phyloP scores from a whole-genome alignment of 2,329 filamentous ascomycete genomes.

The Domatiomyces globalis region DNA sequence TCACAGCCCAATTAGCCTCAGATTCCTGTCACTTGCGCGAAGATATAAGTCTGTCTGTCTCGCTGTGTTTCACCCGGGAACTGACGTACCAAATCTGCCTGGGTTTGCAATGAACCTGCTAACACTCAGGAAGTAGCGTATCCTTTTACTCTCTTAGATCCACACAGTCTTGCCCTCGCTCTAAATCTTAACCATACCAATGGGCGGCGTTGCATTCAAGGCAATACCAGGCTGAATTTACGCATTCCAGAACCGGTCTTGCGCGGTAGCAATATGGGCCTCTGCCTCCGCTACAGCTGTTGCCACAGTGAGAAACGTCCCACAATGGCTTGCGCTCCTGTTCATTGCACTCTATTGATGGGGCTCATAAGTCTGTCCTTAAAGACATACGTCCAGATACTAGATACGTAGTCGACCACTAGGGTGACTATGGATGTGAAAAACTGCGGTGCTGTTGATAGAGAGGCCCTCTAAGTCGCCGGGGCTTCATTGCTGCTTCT shows the following conservation, averaged over 20 bases:
- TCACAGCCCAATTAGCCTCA: too few species aligned
- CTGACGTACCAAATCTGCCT: too few species aligned
- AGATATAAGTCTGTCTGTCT: too few species aligned
- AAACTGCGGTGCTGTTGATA: background rate
- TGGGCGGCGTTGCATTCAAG: too few species aligned
- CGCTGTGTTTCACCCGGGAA: too few species aligned
- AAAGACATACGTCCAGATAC: constrained; percentile 17
- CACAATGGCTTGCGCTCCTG: constrained; percentile 18
- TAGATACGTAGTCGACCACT: constrained; percentile 20
- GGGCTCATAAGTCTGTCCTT: constrained; percentile 11
- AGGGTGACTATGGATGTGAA: constrained; percentile 17
- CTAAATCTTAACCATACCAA: too few species aligned
- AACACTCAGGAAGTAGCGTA: too few species aligned
- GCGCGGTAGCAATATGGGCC: constrained; percentile 14
- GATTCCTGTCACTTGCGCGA: too few species aligned
- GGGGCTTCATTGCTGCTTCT: constrained; percentile 5
- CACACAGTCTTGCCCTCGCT: too few species aligned
- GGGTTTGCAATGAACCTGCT: too few species aligned
- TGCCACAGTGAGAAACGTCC: constrained; percentile 18
- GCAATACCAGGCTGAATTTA: too few species aligned
- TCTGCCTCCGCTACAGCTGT: constrained; percentile 19
- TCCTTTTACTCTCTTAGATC: too few species aligned
- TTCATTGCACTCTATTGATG: constrained; percentile 18
- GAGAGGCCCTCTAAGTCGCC: background rate
- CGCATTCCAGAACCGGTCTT: constrained; percentile 15